Evolutionary conservation across 768 basidiomycete species (phyloP), one percentile per base, ranked within the genome.

Genomic region (Pulveroboletus sp.): DNA sequence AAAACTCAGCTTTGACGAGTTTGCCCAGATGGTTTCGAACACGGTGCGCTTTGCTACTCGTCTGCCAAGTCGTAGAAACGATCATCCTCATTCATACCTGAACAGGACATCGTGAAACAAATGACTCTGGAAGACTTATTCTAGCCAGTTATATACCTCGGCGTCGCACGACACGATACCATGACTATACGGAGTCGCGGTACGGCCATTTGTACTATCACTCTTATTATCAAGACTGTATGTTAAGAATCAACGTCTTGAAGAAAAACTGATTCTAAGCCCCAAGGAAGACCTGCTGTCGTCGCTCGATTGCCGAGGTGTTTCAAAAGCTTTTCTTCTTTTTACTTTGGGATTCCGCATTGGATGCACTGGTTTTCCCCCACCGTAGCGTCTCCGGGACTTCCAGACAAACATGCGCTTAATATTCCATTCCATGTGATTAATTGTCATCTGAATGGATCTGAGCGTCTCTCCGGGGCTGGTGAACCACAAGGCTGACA

Each of bases 71-170:
- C 46, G 10, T 43, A 8, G 18, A 17, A n/a, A n/a, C 5, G 17
- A 38, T 15, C 32, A n/a, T 45, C 35, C 43, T 67, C 49, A 60
- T 38, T 27, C 15, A 27, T 17, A 2, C 38, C 36, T 17, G 37
- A 27, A 31, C 59, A 93, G 91, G 95, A 98, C 67, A 97, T 98
- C 62, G 93, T 96, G 60, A 97, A 97, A 72, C 93, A 95, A 78
- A 95, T 97, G 93, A 95, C 93, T 26, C 76, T 95, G 50, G 93
- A 95, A 72, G 92, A 95, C 63, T 73, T 93, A 56, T 96, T 94
- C 74, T 94, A 66, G 49, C 31, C 44, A 1, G 28, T 35, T 49
- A 28, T 40, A 49, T 43, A 66, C 55, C 54, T 46, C 40, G 38
- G 30, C 47, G 44, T 54, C 47, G 32, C 49, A 27, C 47, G 51